Conservation (phyloP, 192 early-diverging fungal genomes). For the Backusella tuberculispora region DNA sequence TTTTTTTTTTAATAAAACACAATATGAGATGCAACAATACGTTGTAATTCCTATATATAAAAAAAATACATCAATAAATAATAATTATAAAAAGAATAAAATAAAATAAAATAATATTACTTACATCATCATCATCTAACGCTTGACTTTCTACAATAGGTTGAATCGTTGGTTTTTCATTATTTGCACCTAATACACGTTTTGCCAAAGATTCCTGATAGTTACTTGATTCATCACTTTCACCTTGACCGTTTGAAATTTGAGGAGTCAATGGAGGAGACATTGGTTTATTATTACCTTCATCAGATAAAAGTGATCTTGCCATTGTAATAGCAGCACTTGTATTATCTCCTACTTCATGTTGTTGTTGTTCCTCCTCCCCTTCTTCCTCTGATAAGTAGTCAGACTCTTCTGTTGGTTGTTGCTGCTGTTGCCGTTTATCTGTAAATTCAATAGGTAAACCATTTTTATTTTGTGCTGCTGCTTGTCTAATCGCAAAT, state of each 20-base stretch:
- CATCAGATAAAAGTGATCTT: slow-evolving; percentile 10
- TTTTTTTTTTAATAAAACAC: slow-evolving; percentile 20
- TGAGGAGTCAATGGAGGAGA: slow-evolving; percentile 29
- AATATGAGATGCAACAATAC: slow-evolving; percentile 33
- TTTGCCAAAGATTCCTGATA: slow-evolving; percentile 11
- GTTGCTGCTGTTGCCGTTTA: not conserved
- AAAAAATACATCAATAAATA: not conserved
- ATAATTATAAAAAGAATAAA: not conserved
- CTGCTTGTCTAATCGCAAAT: slow-evolving; percentile 24
- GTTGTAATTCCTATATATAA: slow-evolving; percentile 30
- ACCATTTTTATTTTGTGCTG: not conserved
- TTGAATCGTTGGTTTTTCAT: not conserved
- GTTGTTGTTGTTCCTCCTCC: not conserved
- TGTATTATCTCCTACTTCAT: not conserved
- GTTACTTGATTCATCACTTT: not conserved
- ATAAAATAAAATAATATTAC: not conserved
- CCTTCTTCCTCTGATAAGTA: not conserved
- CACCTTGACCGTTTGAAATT: not conserved
- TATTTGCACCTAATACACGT: slow-evolving; percentile 4
- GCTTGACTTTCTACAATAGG: not conserved
- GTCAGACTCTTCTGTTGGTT: not conserved
- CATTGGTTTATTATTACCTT: slow-evolving; percentile 15
- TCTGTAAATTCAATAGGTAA: not conserved
- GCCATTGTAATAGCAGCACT: slow-evolving; percentile 19
- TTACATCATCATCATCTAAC: slow-evolving; percentile 28